Evolutionary conservation across 1,284 basidiomycete genomes (phyloP).

Genomic region (Moniliophthora roreri): DNA sequence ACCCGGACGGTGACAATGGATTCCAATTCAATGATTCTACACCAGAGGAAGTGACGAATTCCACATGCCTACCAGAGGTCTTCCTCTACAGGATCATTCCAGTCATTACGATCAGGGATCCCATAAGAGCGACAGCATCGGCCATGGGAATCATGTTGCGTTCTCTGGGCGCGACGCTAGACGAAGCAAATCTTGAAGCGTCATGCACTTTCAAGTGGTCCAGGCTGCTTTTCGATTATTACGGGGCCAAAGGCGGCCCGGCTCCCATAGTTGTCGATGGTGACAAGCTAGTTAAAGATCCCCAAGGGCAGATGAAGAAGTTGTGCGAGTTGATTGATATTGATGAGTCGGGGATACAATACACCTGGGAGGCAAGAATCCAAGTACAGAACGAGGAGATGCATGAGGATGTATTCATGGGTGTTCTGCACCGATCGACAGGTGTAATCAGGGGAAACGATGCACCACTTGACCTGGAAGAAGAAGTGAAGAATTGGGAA

Average conservation of each 20-base stretch:
- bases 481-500: conserved; percentile 11
- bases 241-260: background rate
- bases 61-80: background rate
- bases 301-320: conserved; percentile 8
- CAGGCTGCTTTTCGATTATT: conserved; percentile 8
- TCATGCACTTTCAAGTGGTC: conserved; percentile 7
- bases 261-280: conserved; percentile 10
- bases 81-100: conserved; percentile 7
- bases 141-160: conserved; percentile 1
- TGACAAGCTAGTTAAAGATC: conserved; percentile 10
- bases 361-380: conserved; percentile 8
- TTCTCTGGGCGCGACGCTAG: background rate
- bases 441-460: conserved; percentile 5
- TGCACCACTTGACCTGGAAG: background rate
- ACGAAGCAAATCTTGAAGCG: background rate
- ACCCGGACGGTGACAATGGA: background rate
- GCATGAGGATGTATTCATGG: conserved; percentile 1
- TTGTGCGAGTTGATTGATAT: conserved; percentile 8
- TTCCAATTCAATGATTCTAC: conserved; percentile 9
- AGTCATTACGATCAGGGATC: conserved; percentile 9
- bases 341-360: conserved; percentile 6
- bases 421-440: conserved; percentile 4
- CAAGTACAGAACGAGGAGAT: background rate
- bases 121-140: background rate
- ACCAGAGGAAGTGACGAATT: no score